Evolutionary conservation across 345 rosid species (phyloP).

Genomic region (Citrus mangshanensis): DNA sequence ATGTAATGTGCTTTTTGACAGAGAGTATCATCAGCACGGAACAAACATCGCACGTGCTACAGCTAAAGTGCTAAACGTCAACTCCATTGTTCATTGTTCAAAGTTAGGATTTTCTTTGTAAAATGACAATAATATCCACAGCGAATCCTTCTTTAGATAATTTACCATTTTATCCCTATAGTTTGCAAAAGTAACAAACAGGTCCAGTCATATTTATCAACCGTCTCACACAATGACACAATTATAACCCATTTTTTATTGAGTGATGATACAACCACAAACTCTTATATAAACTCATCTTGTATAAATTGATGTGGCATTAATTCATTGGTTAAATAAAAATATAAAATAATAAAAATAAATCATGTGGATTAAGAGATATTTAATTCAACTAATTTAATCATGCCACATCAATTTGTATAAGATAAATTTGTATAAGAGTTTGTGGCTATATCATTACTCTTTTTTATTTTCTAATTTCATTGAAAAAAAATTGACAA

Average conservation of each 20-base stretch:
- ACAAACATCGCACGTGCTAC: constrained; percentile 24
- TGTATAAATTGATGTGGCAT: fast-evolving
- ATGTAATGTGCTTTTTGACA: not conserved
- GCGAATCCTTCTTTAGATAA: not conserved
- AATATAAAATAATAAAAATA: no score
- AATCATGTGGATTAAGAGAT: no score
- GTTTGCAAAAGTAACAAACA: not conserved
- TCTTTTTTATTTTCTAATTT: no score
- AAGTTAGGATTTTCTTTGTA: not conserved
- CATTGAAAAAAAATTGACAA: no score
- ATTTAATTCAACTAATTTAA: no score
- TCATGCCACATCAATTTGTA: no score
- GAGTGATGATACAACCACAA: fast-evolving
- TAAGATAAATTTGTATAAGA: no score
- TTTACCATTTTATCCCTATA: not conserved
- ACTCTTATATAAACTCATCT: fast-evolving
- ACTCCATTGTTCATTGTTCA: constrained; percentile 9
- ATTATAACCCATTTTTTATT: no score
- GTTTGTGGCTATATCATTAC: no score
- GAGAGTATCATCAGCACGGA: not conserved
- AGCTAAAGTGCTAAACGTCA: constrained; percentile 22
- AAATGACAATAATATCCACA: constrained; percentile 22
- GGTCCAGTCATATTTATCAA: not conserved
- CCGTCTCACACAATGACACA: no score
- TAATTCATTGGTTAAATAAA: no score